These are phyloP conservation scores for Crithidia bombi DNA, from an alignment of 208 protist species.

Conservation along the genomic window DNA sequence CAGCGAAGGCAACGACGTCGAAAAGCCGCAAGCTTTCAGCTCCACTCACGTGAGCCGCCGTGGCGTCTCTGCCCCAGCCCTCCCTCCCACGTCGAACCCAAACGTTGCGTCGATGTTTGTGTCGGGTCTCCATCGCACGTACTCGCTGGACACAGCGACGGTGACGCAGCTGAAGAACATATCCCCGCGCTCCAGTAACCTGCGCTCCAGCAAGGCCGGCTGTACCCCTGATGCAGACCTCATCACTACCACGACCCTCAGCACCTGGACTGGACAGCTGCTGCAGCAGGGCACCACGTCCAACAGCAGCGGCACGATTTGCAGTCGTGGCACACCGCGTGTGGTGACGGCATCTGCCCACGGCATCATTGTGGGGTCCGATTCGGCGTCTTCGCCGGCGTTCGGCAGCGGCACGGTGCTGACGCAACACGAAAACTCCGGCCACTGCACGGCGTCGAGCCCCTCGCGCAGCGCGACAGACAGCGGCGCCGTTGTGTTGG, in stretches of 20 bases:
- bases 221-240: conserved; percentile 9
- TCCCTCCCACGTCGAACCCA: background rate
- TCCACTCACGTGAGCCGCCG: background rate
- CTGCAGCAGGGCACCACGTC: conserved; percentile 4
- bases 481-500: background rate
- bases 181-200: conserved; percentile 8
- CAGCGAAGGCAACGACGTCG: background rate
- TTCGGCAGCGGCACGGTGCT: background rate
- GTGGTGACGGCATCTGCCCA: conserved; percentile 5
- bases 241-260: conserved; percentile 11
- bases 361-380: background rate
- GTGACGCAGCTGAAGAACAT: background rate
- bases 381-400: background rate
- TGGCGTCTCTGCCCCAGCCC: background rate
- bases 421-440: background rate
- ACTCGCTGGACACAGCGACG: conserved; percentile 3
- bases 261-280: background rate
- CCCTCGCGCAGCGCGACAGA: conserved; percentile 15
- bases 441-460: conserved; percentile 1
- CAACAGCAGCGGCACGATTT: conserved; percentile 4
- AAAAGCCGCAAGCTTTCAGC: background rate
- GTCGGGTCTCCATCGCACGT: background rate
- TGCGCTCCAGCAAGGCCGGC: conserved; percentile 15
- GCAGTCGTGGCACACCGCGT: conserved; percentile 3
- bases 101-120: background rate